A percentile compares a stretch with the other conserved stretches of the same genome.
Evolutionary conservation across 2,329 filamentous ascomycete species (phyloP).

Genomic region (Ceratocystis huliohia): DNA sequence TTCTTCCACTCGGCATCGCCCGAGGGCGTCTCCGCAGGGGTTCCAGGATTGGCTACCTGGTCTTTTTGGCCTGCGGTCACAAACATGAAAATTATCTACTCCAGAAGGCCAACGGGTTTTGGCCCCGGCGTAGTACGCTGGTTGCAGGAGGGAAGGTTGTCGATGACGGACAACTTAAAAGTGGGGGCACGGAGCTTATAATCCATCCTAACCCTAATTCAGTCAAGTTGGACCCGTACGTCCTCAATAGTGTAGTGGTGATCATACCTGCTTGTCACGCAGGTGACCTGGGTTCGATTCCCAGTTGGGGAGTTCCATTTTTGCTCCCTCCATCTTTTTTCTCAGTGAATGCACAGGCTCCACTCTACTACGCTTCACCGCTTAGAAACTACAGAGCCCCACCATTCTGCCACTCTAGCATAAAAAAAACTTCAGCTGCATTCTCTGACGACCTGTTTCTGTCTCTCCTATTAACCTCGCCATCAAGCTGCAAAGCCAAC

Average conservation of each 20-base stretch:
- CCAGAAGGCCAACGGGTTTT: no score
- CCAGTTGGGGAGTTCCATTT: constrained; percentile 20
- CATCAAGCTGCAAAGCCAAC: neutral
- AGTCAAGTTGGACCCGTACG: no score
- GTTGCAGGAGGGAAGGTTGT: no score
- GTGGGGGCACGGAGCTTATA: neutral
- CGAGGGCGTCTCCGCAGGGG: no score
- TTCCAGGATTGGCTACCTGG: no score
- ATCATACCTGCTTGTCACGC: constrained; percentile 22
- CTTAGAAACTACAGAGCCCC: constrained; percentile 6
- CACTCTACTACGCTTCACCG: constrained; percentile 8
- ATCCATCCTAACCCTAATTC: neutral
- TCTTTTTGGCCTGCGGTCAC: no score
- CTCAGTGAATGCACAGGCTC: neutral
- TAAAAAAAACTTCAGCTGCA: constrained; percentile 15
- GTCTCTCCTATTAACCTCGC: neutral
- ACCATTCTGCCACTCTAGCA: constrained; percentile 19
- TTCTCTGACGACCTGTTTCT: neutral
- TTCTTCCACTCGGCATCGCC: no score
- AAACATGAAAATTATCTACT: no score
- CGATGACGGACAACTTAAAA: no score
- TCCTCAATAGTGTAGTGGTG: constrained; percentile 22
- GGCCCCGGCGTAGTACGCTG: no score
- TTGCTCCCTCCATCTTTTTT: neutral
- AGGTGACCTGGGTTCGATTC: constrained; percentile 22